These are phyloP conservation scores for Helotiales sp. DNA, from an alignment of 2,329 filamentous ascomycete species.

Conservation along the genomic window DNA sequence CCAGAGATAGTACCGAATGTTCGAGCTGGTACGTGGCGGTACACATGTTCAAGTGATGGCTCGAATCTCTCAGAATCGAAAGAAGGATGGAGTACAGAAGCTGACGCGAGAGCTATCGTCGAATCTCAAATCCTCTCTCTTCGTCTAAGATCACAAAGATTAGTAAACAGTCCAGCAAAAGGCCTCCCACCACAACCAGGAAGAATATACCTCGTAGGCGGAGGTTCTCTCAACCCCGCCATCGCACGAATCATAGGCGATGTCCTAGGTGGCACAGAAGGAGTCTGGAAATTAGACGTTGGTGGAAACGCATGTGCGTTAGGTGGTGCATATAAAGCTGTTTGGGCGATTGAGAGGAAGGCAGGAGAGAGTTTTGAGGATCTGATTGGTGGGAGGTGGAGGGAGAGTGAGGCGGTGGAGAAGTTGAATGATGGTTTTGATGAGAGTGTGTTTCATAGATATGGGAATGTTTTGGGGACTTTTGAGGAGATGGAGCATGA, in stretches of 20 bases:
- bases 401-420: constrained; percentile 78
- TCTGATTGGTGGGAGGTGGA: constrained; percentile 81
- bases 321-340: constrained; percentile 92
- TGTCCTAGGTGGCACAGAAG: constrained; percentile 84
- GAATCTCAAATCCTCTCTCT: constrained; percentile 95
- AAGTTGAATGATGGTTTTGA: constrained; percentile 82
- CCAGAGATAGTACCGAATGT: constrained; percentile 96
- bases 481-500: constrained; percentile 74
- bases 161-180: constrained; percentile 60
- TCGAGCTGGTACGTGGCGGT: constrained; percentile 82
- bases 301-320: constrained; percentile 94
- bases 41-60: constrained; percentile 59
- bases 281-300: constrained; percentile 90
- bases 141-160: constrained; percentile 76
- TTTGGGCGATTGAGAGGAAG: constrained; percentile 80
- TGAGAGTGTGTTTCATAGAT: constrained; percentile 71
- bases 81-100: constrained; percentile 54
- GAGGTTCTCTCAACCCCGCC: constrained; percentile 84
- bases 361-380: constrained; percentile 80
- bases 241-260: constrained; percentile 84
- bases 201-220: constrained; percentile 90
- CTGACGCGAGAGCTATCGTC: constrained; percentile 84
- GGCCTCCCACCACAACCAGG: constrained; percentile 78
- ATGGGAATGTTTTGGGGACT: constrained; percentile 73
- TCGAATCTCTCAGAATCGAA: constrained; percentile 44